Evolutionary conservation across 208 protist genomes (phyloP).

Genomic region (Balamuthia mandrillaris): DNA sequence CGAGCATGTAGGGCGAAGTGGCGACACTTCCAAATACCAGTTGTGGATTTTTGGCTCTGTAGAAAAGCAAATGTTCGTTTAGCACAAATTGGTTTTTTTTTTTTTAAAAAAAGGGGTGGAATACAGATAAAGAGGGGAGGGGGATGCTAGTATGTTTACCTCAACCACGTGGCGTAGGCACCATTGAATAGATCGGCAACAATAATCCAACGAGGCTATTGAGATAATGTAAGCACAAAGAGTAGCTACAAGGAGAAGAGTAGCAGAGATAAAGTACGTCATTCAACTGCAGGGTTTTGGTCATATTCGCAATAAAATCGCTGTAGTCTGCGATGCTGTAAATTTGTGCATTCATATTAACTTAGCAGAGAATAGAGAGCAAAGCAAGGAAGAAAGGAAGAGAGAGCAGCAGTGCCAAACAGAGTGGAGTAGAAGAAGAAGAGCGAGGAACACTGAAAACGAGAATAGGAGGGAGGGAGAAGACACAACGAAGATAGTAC

Average conservation of each 20-base stretch:
- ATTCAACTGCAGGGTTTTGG: neutral
- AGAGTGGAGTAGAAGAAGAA: too few species aligned
- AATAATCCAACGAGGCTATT: conserved; percentile 15
- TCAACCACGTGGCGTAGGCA: neutral
- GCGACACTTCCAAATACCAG: conserved; percentile 13
- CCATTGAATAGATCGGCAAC: conserved; percentile 24
- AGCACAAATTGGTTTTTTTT: too few species aligned
- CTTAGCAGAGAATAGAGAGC: neutral
- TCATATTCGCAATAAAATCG: neutral
- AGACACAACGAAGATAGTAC: neutral
- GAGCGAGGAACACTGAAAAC: neutral
- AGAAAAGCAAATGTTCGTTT: too few species aligned
- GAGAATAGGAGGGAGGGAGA: neutral
- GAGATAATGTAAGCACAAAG: neutral
- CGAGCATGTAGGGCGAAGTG: neutral
- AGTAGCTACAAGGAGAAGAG: too few species aligned
- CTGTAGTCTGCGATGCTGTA: conserved; percentile 8
- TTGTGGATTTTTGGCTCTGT: too few species aligned
- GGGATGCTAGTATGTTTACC: too few species aligned
- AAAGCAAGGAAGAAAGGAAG: neutral
- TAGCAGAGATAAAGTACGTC: neutral
- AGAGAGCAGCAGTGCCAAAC: too few species aligned
- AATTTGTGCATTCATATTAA: too few species aligned
- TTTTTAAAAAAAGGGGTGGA: too few species aligned
- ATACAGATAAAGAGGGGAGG: too few species aligned